Evolutionary conservation across 1,284 basidiomycete genomes (phyloP).

Genomic region (Ceratorhiza oryzae-sativae): DNA sequence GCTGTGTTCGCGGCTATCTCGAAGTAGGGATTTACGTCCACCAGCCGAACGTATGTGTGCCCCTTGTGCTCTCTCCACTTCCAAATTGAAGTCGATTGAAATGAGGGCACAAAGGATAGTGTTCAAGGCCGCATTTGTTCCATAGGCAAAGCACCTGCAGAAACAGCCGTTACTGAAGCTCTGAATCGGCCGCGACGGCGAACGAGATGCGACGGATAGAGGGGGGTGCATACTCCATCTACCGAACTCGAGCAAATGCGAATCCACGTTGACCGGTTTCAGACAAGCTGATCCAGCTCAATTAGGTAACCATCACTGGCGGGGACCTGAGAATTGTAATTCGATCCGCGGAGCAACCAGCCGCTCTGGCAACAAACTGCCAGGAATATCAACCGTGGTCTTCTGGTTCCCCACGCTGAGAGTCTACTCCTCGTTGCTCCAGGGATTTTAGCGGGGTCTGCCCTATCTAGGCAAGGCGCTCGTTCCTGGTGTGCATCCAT

Average conservation of each 20-base stretch:
- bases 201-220: too few species aligned
- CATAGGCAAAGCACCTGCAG: too few species aligned
- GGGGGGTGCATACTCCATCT: neutral
- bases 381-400: neutral
- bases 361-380: neutral
- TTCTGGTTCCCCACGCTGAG: slow-evolving; percentile 7
- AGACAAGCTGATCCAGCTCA: neutral
- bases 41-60: too few species aligned
- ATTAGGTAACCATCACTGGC: neutral
- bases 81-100: too few species aligned
- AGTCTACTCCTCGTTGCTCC: neutral
- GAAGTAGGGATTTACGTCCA: too few species aligned
- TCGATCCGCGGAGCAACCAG: slow-evolving; percentile 12
- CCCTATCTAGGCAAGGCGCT: slow-evolving; percentile 6
- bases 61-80: too few species aligned
- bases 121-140: too few species aligned
- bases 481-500: slow-evolving; percentile 10
- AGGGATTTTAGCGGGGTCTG: neutral
- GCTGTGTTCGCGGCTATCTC: too few species aligned
- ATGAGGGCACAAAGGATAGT: too few species aligned
- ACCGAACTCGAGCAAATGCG: neutral
- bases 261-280: neutral
- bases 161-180: too few species aligned
- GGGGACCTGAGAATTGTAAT: neutral
- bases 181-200: too few species aligned